Conservation (phyloP, 2,329 filamentous ascomycete genomes). For the Verticillium albo-atrum region DNA sequence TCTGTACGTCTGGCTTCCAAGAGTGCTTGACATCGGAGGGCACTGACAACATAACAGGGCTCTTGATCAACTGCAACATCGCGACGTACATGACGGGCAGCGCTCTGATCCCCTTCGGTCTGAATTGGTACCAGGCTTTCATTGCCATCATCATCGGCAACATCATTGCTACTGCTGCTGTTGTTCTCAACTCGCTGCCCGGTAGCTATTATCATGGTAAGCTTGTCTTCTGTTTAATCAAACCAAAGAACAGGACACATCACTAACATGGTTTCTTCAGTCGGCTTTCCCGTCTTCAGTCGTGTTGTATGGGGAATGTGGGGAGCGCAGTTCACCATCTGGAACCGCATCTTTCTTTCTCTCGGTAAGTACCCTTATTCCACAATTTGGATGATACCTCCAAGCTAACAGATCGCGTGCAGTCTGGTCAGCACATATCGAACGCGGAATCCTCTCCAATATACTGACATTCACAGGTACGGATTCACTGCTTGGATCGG, state of each 20-base stretch:
- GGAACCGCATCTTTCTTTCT: slow-evolving; percentile 36
- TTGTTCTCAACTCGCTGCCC: slow-evolving; percentile 37
- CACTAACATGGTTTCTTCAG: not conserved
- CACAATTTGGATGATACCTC: not conserved
- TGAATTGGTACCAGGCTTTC: slow-evolving; percentile 37
- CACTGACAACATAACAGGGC: slow-evolving; percentile 23
- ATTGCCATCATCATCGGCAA: slow-evolving; percentile 35
- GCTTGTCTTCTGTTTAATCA: slow-evolving; percentile 4
- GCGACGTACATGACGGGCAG: slow-evolving; percentile 35
- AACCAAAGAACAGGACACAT: no score
- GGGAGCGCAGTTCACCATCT: slow-evolving; percentile 16
- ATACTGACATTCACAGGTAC: slow-evolving; percentile 22
- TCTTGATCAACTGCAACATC: slow-evolving; percentile 42
- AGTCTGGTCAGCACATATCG: slow-evolving; percentile 15
- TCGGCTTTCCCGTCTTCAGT: slow-evolving; percentile 27
- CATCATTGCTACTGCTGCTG: slow-evolving; percentile 29
- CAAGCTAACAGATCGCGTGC: slow-evolving; percentile 3
- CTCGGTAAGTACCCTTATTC: slow-evolving; percentile 25
- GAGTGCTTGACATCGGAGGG: not conserved
- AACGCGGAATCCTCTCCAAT: not conserved
- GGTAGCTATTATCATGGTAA: slow-evolving; percentile 36
- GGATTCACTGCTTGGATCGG: slow-evolving; percentile 43
- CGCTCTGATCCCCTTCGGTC: slow-evolving; percentile 33
- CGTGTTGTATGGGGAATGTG: slow-evolving; percentile 26
- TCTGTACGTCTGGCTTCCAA: slow-evolving; percentile 23